phyloP scores from a whole-genome alignment of 805 yeast species.

The Saccharomycopsis sp. region DNA sequence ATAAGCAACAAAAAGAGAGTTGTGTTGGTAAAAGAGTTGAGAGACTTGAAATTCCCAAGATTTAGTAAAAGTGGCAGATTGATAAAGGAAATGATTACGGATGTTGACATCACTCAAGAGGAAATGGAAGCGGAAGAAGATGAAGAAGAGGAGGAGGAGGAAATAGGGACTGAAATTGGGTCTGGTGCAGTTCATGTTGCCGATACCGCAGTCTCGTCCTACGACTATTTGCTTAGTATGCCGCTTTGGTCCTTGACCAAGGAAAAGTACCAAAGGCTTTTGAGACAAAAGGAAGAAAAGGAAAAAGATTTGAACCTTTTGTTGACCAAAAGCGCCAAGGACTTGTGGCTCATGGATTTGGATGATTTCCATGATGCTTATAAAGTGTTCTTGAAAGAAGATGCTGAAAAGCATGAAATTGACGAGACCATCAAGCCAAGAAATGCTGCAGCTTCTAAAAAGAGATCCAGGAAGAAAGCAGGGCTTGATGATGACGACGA shows the following conservation, averaged over 20 bases:
- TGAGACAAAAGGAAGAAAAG: slow-evolving; percentile 62
- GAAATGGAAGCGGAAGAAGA: slow-evolving; percentile 35
- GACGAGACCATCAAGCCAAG: slow-evolving; percentile 3
- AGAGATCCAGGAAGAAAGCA: slow-evolving; percentile 13
- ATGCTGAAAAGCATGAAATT: slow-evolving; percentile 39
- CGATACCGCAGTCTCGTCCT: slow-evolving; percentile 51
- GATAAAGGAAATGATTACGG: slow-evolving; percentile 18
- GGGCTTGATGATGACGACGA: slow-evolving; percentile 6
- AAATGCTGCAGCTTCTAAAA: too few species aligned
- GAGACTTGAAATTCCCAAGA: slow-evolving; percentile 60
- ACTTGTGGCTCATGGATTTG: slow-evolving; percentile 78
- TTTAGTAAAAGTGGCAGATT: slow-evolving; percentile 36
- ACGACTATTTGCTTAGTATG: slow-evolving; percentile 87
- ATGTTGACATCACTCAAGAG: slow-evolving; percentile 28
- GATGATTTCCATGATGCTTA: slow-evolving; percentile 63
- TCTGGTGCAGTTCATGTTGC: slow-evolving; percentile 31
- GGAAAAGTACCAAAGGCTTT: slow-evolving; percentile 76
- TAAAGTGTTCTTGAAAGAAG: slow-evolving; percentile 57
- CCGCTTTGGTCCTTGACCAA: slow-evolving; percentile 86
- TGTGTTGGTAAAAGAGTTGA: slow-evolving; percentile 54
- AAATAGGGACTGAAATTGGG: slow-evolving; percentile 28
- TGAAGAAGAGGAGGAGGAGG: slow-evolving; percentile 32
- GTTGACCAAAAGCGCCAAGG: slow-evolving; percentile 67
- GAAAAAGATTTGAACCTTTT: slow-evolving; percentile 62
- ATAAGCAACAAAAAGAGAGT: slow-evolving; percentile 70